These are phyloP conservation scores for Xylariaceae sp. DNA, from an alignment of 2,329 filamentous ascomycete species.

Conservation along the genomic window DNA sequence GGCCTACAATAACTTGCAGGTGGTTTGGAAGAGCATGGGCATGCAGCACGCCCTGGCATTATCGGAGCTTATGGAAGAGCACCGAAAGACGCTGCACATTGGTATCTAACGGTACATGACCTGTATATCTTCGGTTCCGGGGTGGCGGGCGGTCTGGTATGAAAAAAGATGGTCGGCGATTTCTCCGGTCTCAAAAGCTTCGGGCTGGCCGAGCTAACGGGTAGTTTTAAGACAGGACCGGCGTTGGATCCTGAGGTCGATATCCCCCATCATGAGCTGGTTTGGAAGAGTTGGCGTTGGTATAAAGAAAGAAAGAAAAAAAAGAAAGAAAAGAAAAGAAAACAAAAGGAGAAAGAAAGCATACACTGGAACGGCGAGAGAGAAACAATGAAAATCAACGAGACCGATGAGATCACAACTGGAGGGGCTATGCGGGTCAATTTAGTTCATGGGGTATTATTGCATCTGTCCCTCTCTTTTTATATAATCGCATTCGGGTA, in stretches of 20 bases:
- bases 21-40: conserved; percentile 46
- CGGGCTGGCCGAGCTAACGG: not conserved
- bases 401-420: not conserved
- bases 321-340: not conserved
- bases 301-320: not conserved
- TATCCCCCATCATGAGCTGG: too few species aligned
- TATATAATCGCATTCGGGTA: not conserved
- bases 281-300: not conserved
- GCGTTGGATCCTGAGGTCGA: too few species aligned
- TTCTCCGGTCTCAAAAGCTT: not conserved
- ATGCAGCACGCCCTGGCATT: conserved; percentile 45
- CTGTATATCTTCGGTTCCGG: not conserved
- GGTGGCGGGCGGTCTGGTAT: not conserved
- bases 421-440: not conserved
- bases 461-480: not conserved
- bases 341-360: not conserved
- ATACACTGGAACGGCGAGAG: not conserved
- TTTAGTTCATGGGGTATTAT: not conserved
- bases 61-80: conserved; percentile 37
- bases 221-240: not conserved
- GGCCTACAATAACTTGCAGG: conserved; percentile 41
- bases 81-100: conserved; percentile 24
- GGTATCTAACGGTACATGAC: not conserved
- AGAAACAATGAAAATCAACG: not conserved
- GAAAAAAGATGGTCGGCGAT: not conserved